Base-by-base conservation (phyloP, 129 eudicot genomes). In the Sambucus nigra region DNA sequence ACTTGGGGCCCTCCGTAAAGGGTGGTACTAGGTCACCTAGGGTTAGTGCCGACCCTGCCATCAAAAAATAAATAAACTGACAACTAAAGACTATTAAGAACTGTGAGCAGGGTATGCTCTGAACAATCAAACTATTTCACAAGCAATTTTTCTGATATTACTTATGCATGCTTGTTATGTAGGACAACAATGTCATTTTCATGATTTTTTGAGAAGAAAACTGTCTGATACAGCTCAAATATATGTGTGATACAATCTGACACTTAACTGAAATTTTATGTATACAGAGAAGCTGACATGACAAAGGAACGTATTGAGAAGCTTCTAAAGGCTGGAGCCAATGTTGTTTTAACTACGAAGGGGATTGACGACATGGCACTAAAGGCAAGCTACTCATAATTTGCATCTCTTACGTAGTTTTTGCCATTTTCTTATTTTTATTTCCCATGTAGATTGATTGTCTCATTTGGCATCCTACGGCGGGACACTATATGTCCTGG, bases 331-430 rank as follows among this genome's bases (percentile, higher is more conserved):
- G 99, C 96, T 48, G 99, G 99, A 51, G 99, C 99, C 7, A 92
- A 92, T 86, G 99, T 92, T 20, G 66, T 92, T 60, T 61, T 92
- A 65, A 92, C 99, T 7, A 81, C 99, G 8, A 92, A 92, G 79
- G 99, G 99, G 57, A 86, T 92, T 60, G 96, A 92, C 73, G 99
- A 92, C 76, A 86, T 92, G 99, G 85, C 99, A 62, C 87, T 92
- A 33, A 92, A 92, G 95, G 99, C 70, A 75, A 48, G 66, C 24
- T 56, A 47, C 25, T 49, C 26, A 3, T 27, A 10, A 39, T 44
- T 66, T 42, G n/a, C n/a, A 24, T 7, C 31, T 51, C 25, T 22
- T 22, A 6, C 41, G 23, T 22, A 16, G 5, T 17, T 25, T 20
- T 17, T 13, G 32, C 26, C n/a, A 23, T 44, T 20, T 16, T 17